Conservation (phyloP, 768 basidiomycete species). For the Lentinula boryana region DNA sequence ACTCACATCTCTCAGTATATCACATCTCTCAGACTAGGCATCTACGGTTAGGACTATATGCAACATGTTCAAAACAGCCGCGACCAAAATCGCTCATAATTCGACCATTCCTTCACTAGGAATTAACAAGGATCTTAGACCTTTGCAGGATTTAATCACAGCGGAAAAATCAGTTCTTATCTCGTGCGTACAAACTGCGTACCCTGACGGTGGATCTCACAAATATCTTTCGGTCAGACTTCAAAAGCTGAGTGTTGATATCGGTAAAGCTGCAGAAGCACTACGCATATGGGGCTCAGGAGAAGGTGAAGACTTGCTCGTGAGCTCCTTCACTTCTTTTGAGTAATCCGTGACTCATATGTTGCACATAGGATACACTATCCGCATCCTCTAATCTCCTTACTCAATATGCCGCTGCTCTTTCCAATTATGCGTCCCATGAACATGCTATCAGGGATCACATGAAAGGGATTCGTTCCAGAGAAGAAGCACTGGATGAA, state of each 20-base stretch:
- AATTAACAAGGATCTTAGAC: conserved; percentile 69
- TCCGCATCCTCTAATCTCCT: conserved; percentile 64
- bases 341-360: conserved; percentile 3
- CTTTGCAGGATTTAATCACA: conserved; percentile 84
- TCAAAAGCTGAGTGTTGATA: conserved; percentile 61
- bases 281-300: conserved; percentile 67
- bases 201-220: not conserved
- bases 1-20: too few species aligned
- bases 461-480: conserved; percentile 77
- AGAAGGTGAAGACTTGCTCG: conserved; percentile 80
- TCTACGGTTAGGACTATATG: not conserved
- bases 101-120: conserved; percentile 68
- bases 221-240: conserved; percentile 30
- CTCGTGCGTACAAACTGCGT: conserved; percentile 45
- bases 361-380: conserved; percentile 57
- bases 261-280: conserved; percentile 66
- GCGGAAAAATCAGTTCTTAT: conserved; percentile 79
- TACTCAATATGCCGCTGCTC: conserved; percentile 57
- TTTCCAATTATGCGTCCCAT: conserved; percentile 65
- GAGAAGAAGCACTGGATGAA: conserved; percentile 80
- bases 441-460: conserved; percentile 65
- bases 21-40: too few species aligned
- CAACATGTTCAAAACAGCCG: conserved; percentile 71
- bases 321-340: conserved; percentile 27
- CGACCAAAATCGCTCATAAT: conserved; percentile 85